Evolutionary conservation across 441 rosid species (phyloP).

Genomic region (Eutrema salsugineum): DNA sequence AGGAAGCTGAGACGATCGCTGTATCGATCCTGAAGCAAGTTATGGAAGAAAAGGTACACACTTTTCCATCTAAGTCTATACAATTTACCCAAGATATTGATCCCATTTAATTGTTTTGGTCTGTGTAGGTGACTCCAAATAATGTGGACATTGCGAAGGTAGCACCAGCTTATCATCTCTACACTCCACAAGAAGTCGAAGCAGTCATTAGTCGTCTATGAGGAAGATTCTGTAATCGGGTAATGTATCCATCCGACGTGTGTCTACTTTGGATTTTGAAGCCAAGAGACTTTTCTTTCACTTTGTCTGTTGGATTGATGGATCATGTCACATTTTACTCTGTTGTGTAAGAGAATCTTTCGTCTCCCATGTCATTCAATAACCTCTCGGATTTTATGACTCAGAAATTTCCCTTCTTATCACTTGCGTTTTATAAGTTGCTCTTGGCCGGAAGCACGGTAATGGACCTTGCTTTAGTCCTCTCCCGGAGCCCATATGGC

Average conservation of each 20-base stretch:
- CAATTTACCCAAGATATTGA: neutral
- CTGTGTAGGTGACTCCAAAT: conserved; percentile 81
- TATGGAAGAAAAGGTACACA: conserved; percentile 92
- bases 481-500: no score
- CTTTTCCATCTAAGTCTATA: neutral
- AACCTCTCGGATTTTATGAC: neutral
- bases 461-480: neutral
- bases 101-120: neutral
- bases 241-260: conserved; percentile 4
- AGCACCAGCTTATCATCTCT: conserved; percentile 84
- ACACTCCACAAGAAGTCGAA: conserved; percentile 93
- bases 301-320: conserved; percentile 8
- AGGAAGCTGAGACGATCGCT: conserved; percentile 89
- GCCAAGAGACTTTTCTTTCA: conserved; percentile 2
- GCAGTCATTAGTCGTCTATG: conserved; percentile 79
- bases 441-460: neutral
- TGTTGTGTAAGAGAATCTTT: conserved; percentile 20
- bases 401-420: neutral
- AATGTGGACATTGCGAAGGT: conserved; percentile 96
- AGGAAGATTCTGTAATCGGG: conserved; percentile 11
- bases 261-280: conserved; percentile 26
- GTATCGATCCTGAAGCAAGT: conserved; percentile 95
- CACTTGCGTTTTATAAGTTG: neutral
- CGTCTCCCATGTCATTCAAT: neutral
- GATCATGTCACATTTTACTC: conserved; percentile 2